phyloP scores from a whole-genome alignment of 306 rosid species.

The Castanea sativa region DNA sequence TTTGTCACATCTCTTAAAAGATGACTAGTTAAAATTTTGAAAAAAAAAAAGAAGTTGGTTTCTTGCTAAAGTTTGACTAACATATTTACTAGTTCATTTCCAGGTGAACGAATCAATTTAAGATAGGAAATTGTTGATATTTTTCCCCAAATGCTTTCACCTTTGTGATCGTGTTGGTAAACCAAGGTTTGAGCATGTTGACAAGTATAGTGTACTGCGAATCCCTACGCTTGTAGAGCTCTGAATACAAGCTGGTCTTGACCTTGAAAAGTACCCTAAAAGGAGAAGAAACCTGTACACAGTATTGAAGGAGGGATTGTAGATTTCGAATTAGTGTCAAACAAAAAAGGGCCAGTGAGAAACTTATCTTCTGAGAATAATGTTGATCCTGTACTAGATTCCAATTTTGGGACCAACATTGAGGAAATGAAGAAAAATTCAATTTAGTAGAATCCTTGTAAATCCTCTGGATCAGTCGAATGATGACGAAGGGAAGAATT shows the following conservation, averaged over 20 bases:
- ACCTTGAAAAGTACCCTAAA: conserved; percentile 51
- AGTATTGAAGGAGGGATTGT: conserved; percentile 82
- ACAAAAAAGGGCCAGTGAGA: conserved; percentile 24
- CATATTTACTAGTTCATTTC: no score
- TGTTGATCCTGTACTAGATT: neutral
- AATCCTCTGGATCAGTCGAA: conserved; percentile 25
- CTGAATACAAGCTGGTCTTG: conserved; percentile 79
- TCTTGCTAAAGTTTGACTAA: no score
- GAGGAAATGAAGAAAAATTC: conserved; percentile 26
- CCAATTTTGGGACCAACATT: conserved; percentile 23
- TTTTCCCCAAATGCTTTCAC: conserved; percentile 70
- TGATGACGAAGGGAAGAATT: conserved; percentile 25
- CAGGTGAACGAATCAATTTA: no score
- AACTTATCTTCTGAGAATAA: conserved; percentile 3
- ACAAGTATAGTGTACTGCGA: conserved; percentile 47
- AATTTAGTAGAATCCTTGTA: conserved; percentile 15
- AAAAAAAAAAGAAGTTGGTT: no score
- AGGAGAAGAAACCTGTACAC: conserved; percentile 79
- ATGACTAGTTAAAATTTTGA: no score
- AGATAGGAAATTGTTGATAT: conserved; percentile 10
- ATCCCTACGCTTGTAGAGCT: conserved; percentile 81
- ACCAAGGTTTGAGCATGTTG: conserved; percentile 77
- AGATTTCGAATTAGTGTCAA: conserved; percentile 58
- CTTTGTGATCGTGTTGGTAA: conserved; percentile 79
- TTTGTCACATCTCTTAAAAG: no score